Evolutionary conservation across 2,329 filamentous ascomycete species (phyloP), one percentile per base, ranked within the genome.

Genomic region (Daldinia sp.): DNA sequence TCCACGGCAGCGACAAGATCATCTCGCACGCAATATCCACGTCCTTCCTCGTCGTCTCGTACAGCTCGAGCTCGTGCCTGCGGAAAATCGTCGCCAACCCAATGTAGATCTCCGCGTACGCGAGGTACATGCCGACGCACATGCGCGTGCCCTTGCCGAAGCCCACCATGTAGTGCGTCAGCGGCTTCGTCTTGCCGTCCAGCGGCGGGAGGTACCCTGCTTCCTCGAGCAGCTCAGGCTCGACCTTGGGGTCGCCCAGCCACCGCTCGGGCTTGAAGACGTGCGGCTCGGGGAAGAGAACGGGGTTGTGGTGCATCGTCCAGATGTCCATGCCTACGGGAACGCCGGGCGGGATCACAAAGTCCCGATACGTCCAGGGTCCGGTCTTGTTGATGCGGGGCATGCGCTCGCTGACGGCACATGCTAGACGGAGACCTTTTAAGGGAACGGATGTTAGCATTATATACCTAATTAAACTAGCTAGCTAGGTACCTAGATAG

Each of bases 41-140:
- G 33, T 74, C 74, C 9, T 35, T 37, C 1, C 63, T 48, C 10
- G 48, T 62, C 33, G 72, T 73, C 58, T 80, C 74, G 1, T 74
- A 77, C 1, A 81, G 68, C 44, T 76, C 74, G 7, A 80, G 72
- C 6, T 85, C 77, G 61, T 83, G 86, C 37, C 76, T 77, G 3
- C 73, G 75, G 64, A 86, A 81, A 20, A 87, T 63, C n/a, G 83
- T 86, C 0, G 84, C 78, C 0, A 80, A 71, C 12, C 76, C 65
- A 70, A 81, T 78, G 60, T 79, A 80, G 4, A 80, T 62, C 65
- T 82, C 76, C 5, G 78, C 54, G 6, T 74, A 59, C 0, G 75
- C 80, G 3, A 82, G 54, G 26, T 81, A 72, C 37, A 74, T 72
- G 0, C 80, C 81, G 2, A 80, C 63, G 50, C 80, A 83, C 6